Percentiles rank a stretch among this genome's conserved stretches.
phyloP scores from a whole-genome alignment of 441 rosid species.

The Mallotus repandus region DNA sequence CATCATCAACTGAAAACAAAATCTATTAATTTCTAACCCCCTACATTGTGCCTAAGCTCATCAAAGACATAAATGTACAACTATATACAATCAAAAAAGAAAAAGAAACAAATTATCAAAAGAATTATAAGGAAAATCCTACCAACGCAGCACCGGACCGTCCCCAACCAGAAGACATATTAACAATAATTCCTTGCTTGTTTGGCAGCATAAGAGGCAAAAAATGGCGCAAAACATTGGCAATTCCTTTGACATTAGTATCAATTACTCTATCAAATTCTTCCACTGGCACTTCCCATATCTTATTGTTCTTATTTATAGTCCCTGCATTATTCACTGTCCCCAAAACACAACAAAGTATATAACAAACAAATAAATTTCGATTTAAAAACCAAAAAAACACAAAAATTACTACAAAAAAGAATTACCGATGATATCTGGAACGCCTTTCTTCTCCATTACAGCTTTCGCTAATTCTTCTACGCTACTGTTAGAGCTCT shows the following conservation, averaged over 20 bases:
- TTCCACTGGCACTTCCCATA: conserved; percentile 92
- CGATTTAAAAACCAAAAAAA: background rate
- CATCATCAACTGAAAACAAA: too few relatives aligned
- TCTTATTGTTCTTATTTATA: conserved; percentile 81
- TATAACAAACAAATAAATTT: background rate
- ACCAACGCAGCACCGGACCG: conserved; percentile 97
- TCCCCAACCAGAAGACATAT: conserved; percentile 98
- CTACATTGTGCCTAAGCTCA: background rate
- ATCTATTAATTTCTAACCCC: too few relatives aligned
- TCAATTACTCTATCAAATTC: conserved; percentile 89
- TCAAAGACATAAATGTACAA: background rate
- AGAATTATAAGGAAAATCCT: conserved; percentile 5
- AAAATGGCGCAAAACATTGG: conserved; percentile 85
- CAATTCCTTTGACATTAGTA: conserved; percentile 83
- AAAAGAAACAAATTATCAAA: background rate
- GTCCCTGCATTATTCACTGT: conserved; percentile 95
- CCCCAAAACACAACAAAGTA: background rate
- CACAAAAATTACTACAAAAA: background rate
- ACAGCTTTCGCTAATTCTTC: conserved; percentile 70
- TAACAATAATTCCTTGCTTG: conserved; percentile 80
- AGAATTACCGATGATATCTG: conserved; percentile 73
- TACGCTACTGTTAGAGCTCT: conserved; percentile 72
- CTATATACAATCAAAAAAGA: too few relatives aligned
- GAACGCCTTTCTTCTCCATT: conserved; percentile 78
- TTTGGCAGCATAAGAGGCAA: conserved; percentile 81